Percentiles rank a stretch among this genome's conserved stretches.
Conservation (phyloP, 495 filamentous ascomycete species). For the Cercophora samala region DNA sequence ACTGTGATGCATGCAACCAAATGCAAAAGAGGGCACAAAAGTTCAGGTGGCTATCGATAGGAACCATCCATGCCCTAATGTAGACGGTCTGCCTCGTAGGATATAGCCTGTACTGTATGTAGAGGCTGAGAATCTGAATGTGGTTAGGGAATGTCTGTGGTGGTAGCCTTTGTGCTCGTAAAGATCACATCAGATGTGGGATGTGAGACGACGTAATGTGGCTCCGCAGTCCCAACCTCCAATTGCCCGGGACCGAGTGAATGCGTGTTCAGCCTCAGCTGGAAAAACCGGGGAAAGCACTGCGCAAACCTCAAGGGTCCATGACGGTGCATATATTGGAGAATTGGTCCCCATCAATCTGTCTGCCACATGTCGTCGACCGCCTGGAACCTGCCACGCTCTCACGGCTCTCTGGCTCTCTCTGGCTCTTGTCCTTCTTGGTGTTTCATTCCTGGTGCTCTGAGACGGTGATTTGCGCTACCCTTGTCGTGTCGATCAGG, state of each 20-base stretch:
- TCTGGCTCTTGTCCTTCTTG: neutral
- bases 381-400: neutral
- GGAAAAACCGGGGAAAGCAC: neutral
- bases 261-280: neutral
- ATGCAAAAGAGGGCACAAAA: neutral
- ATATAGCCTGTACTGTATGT: neutral
- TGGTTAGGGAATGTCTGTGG: neutral
- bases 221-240: neutral
- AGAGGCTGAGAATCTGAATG: neutral
- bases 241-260: neutral
- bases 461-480: neutral
- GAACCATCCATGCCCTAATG: neutral
- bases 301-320: neutral
- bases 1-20: neutral
- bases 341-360: neutral
- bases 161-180: neutral
- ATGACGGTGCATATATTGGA: neutral
- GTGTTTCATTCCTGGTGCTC: slow-evolving; percentile 10
- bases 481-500: slow-evolving; percentile 12
- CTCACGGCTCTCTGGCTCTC: no score
- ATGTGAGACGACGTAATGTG: neutral
- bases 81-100: neutral
- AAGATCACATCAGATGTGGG: neutral
- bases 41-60: neutral
- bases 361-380: neutral